These are phyloP conservation scores for Xylariales sp. DNA, from an alignment of 2,329 filamentous ascomycete species.

Conservation along the genomic window DNA sequence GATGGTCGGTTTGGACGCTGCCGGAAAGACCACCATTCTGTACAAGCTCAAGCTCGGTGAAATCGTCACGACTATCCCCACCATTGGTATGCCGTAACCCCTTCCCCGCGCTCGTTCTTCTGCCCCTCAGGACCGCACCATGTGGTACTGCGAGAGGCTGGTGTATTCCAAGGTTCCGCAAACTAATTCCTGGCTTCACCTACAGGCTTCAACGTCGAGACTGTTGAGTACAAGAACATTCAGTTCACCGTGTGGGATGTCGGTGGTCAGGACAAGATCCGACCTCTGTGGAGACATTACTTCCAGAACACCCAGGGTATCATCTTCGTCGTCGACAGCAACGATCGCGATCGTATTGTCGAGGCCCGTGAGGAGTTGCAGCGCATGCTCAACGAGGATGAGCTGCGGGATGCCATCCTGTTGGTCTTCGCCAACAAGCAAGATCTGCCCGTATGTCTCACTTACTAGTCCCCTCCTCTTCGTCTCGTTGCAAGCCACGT, in stretches of 20 bases:
- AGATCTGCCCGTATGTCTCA: conserved; percentile 91
- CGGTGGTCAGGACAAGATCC: conserved; percentile 99
- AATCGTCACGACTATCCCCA: conserved; percentile 98
- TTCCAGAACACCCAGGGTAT: conserved; percentile 99
- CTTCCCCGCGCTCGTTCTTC: no score
- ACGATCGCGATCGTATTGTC: conserved; percentile 96
- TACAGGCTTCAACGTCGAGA: conserved; percentile 98
- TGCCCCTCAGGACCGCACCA: no score
- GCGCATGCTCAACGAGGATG: conserved; percentile 77
- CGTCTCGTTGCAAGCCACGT: not conserved
- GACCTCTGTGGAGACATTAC: conserved; percentile 99
- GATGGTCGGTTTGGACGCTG: conserved; percentile 99
- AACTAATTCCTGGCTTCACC: no score
- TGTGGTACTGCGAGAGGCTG: no score
- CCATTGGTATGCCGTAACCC: conserved; percentile 67
- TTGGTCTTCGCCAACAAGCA: conserved; percentile 61
- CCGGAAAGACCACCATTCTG: conserved; percentile 99
- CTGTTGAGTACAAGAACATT: conserved; percentile 99
- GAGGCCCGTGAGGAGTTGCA: conserved; percentile 96
- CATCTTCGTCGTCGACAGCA: conserved; percentile 99
- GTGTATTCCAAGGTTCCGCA: no score
- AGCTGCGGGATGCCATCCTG: conserved; percentile 12
- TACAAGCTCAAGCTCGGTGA: conserved; percentile 99
- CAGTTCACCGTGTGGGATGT: conserved; percentile 99
- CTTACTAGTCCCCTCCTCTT: no score